These are phyloP conservation scores for Apiospora kogelbergensis DNA, from an alignment of 2,329 filamentous ascomycete species.

Conservation along the genomic window DNA sequence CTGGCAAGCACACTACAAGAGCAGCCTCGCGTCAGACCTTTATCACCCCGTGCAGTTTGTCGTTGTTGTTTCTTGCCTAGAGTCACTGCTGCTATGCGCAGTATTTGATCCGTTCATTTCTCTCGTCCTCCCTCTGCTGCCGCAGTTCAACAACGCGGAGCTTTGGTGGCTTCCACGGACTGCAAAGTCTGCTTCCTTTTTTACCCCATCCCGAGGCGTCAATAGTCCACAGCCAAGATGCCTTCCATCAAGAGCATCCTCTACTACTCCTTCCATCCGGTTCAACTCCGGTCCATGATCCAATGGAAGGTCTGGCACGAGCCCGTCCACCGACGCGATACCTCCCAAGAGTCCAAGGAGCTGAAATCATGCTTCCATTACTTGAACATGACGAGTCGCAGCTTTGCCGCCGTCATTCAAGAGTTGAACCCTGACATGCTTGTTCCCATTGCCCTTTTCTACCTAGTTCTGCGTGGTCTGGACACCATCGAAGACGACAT, in stretches of 20 bases:
- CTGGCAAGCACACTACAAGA: neutral
- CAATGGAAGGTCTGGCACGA: constrained; percentile 99
- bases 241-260: constrained; percentile 52
- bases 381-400: constrained; percentile 85
- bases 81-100: constrained; percentile 1
- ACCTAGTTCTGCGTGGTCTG: constrained; percentile 85
- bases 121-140: neutral
- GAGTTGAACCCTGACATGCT: constrained; percentile 94
- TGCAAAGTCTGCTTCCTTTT: neutral
- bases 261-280: constrained; percentile 75
- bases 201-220: neutral
- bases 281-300: constrained; percentile 76
- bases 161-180: neutral
- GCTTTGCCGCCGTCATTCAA: constrained; percentile 90
- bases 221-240: constrained; percentile 44
- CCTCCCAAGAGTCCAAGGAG: constrained; percentile 70
- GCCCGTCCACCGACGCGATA: constrained; percentile 81
- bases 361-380: constrained; percentile 83
- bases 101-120: neutral
- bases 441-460: constrained; percentile 87
- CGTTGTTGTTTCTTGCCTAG: neutral
- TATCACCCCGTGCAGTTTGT: too few relatives aligned
- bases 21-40: neutral
- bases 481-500: constrained; percentile 99
- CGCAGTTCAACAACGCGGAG: constrained; percentile 7